These are phyloP conservation scores for Hanseniaspora lindneri DNA, from an alignment of 805 yeast species.

Conservation along the genomic window DNA sequence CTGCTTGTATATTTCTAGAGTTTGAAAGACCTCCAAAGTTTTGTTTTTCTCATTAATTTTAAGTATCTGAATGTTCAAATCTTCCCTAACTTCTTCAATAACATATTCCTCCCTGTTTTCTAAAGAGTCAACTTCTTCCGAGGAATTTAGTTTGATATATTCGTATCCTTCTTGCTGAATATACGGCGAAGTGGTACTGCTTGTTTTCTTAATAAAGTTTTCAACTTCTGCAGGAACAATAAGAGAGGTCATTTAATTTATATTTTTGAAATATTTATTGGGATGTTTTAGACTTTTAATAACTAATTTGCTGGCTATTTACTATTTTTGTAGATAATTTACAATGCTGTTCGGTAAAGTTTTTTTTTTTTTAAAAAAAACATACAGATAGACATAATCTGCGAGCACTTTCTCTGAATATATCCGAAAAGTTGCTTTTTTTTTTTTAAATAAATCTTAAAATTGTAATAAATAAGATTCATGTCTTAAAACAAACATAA, in stretches of 20 bases:
- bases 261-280: too few species aligned
- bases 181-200: background rate
- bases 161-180: constrained; percentile 11
- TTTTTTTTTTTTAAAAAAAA: too few species aligned
- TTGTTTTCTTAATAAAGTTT: background rate
- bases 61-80: constrained; percentile 18
- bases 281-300: too few species aligned
- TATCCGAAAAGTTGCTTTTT: too few species aligned
- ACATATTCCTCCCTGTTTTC: constrained; percentile 8
- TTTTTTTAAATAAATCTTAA: too few species aligned
- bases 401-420: too few species aligned
- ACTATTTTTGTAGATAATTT: too few species aligned
- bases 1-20: constrained; percentile 25
- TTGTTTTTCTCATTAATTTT: constrained; percentile 29
- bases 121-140: constrained; percentile 3
- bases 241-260: constrained; percentile 12
- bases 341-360: too few species aligned
- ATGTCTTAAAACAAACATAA: too few species aligned
- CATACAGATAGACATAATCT: too few species aligned
- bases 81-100: constrained; percentile 2
- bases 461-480: too few species aligned
- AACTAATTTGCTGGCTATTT: too few species aligned
- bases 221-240: constrained; percentile 7
- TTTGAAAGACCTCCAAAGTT: constrained; percentile 25
- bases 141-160: background rate